Conservation (phyloP, 2,329 filamentous ascomycete genomes). For the Pseudovirgaria hyperparasitica region DNA sequence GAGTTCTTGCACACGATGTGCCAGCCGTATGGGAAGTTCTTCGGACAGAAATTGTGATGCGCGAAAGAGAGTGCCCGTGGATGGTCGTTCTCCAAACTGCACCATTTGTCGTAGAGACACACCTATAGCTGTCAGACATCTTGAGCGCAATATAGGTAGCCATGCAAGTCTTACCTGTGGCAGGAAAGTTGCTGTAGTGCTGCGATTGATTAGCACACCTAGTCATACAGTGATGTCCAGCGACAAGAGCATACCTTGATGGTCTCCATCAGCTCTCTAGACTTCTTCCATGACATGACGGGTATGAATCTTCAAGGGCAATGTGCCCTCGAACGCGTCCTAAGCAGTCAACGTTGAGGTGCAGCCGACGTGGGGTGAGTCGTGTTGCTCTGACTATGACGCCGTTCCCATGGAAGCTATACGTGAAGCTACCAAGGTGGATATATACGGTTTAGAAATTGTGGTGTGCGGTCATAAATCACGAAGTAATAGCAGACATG, state of each 20-base stretch:
- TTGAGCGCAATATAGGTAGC: constrained; percentile 39
- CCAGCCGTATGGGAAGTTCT: constrained; percentile 90
- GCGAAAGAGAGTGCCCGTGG: constrained; percentile 82
- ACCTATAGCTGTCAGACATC: constrained; percentile 15
- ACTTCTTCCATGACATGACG: constrained; percentile 87
- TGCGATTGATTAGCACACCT: constrained; percentile 15
- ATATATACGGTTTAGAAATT: no score
- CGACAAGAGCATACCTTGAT: constrained; percentile 45
- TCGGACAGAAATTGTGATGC: constrained; percentile 97
- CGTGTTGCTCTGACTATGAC: constrained; percentile 21
- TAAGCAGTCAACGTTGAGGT: no score
- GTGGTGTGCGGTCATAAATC: no score
- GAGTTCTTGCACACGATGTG: constrained; percentile 91
- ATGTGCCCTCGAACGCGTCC: constrained; percentile 3
- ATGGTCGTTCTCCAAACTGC: constrained; percentile 91
- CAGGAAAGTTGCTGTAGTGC: constrained; percentile 93
- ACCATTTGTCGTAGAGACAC: constrained; percentile 93
- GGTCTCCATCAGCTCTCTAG: constrained; percentile 84
- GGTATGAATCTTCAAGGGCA: constrained; percentile 19
- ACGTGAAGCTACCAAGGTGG: no score
- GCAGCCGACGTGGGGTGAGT: constrained; percentile 5
- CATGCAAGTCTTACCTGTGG: constrained; percentile 81
- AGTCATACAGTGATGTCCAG: constrained; percentile 2
- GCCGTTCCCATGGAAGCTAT: no score
- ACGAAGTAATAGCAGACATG: no score